phyloP scores from a whole-genome alignment of 257 asterid genomes.

The Anisodus acutangulus region DNA sequence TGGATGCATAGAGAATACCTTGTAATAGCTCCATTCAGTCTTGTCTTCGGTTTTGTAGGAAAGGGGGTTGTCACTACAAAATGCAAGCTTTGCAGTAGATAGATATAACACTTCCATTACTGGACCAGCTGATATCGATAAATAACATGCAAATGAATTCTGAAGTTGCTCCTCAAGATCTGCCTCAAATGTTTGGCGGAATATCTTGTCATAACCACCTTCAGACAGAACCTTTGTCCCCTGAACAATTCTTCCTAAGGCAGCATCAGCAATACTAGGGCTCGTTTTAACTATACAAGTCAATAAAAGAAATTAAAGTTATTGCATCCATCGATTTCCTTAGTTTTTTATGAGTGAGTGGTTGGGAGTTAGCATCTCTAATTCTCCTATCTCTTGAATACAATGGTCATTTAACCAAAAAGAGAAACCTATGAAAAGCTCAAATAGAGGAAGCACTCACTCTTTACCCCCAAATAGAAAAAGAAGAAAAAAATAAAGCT shows the following conservation, averaged over 20 bases:
- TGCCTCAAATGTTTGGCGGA: slow-evolving; percentile 85
- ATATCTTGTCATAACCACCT: slow-evolving; percentile 96
- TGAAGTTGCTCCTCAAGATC: slow-evolving; percentile 80
- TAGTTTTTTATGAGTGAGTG: neutral
- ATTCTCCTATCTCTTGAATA: neutral
- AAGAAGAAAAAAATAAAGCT: neutral
- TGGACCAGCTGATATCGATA: slow-evolving; percentile 98
- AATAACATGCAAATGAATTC: slow-evolving; percentile 83
- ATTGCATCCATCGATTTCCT: neutral
- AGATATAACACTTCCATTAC: slow-evolving; percentile 88
- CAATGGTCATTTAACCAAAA: neutral
- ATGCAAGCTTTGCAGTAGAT: slow-evolving; percentile 84
- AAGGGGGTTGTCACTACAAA: slow-evolving; percentile 90
- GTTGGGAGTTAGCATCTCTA: neutral
- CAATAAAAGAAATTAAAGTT: neutral
- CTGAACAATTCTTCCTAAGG: slow-evolving; percentile 93
- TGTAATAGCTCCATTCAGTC: slow-evolving; percentile 93
- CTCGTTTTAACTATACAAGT: slow-evolving; percentile 80
- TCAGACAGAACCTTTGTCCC: slow-evolving; percentile 95
- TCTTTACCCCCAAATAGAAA: neutral
- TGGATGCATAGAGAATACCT: slow-evolving; percentile 53
- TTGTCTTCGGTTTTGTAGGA: slow-evolving; percentile 67
- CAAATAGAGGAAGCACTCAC: neutral
- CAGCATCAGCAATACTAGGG: slow-evolving; percentile 95
- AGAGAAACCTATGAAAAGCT: neutral